A percentile compares a stretch with the other conserved stretches of the same genome.
Evolutionary conservation across 441 rosid species (phyloP).

Genomic region (Populus tomentosa): DNA sequence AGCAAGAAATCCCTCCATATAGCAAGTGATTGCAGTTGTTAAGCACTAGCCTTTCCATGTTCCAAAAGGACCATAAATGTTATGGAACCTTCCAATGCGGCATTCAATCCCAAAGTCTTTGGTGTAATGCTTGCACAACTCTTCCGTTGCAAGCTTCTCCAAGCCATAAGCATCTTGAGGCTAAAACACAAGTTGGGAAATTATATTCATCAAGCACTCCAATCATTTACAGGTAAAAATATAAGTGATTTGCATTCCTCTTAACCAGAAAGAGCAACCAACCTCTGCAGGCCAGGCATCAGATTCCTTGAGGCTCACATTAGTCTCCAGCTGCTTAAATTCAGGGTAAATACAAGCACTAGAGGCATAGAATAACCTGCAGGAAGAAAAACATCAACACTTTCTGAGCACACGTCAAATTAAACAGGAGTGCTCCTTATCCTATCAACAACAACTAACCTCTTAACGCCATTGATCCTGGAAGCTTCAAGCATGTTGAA

Average conservation of each 20-base stretch:
- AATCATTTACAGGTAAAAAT: background rate
- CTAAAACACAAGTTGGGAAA: conserved; percentile 34
- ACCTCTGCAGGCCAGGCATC: conserved; percentile 99
- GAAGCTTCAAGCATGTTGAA: conserved; percentile 98
- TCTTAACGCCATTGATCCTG: conserved; percentile 83
- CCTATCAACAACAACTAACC: conserved; percentile 33
- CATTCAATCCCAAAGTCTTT: conserved; percentile 94
- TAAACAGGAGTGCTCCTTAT: conserved; percentile 19
- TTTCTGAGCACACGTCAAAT: conserved; percentile 12
- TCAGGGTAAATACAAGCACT: conserved; percentile 98
- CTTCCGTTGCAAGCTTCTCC: conserved; percentile 98
- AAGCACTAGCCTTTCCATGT: conserved; percentile 80
- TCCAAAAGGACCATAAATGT: conserved; percentile 96
- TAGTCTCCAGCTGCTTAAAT: conserved; percentile 93
- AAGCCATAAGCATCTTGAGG: conserved; percentile 99
- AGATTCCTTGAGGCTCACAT: conserved; percentile 97
- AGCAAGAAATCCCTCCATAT: background rate
- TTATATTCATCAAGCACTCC: conserved; percentile 1
- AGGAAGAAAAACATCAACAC: conserved; percentile 12
- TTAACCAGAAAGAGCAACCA: conserved; percentile 19
- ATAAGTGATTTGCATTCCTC: background rate
- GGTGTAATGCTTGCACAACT: conserved; percentile 95
- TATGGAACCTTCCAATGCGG: conserved; percentile 89
- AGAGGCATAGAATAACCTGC: conserved; percentile 94
- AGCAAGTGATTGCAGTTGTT: background rate